Evolutionary conservation across 2,329 filamentous ascomycete genomes (phyloP), one percentile per base, ranked within the genome.

Genomic region (Raffaelea albimanens): DNA sequence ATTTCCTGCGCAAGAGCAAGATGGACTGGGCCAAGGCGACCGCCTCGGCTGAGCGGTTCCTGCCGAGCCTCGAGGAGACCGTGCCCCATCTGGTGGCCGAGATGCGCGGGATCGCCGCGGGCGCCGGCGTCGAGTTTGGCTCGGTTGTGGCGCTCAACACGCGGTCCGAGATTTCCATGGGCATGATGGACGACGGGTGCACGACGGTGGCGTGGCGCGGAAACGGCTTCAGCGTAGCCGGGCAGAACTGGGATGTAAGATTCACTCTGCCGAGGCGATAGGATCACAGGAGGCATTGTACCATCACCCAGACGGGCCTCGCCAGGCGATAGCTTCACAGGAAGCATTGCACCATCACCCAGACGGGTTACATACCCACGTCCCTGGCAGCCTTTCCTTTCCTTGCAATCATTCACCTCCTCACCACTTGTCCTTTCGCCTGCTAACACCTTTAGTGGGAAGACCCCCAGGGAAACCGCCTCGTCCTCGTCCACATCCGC

Each of bases 121-220:
- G 76, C 2, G 66, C 75, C 0, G 59, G 56, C 0, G 57, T 68
- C 10, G 53, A 63, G 1, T 54, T 79, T 2, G 57, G 73, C 3
- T 73, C 78, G 42, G 68, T 80, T 16, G 58, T 81, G 2, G 73
- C 76, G 2, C 59, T 81, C 11, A 80, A 81, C 47, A 8, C 18
- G 8, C 34, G 34, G 34, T 38, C 34, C 34, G 34, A 38, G 18
- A 38, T 38, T 16, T 38, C 34, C 7, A 38, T 38, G 34, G 47
- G 47, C 29, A 43, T 49, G 29, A 43, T 45, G 43, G 55, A 52
- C 7, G 70, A 47, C 22, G 50, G 43, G 25, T 44, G 70, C 23
- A 75, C 75, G 0, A 63, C 63, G 2, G 70, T 80, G 48, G 60
- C 70, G 16, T 78, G 77, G 65, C 29, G 29, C 3, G 40, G 36